Conservation (phyloP, 164 flowering plant genomes). For the Vitis riparia region DNA sequence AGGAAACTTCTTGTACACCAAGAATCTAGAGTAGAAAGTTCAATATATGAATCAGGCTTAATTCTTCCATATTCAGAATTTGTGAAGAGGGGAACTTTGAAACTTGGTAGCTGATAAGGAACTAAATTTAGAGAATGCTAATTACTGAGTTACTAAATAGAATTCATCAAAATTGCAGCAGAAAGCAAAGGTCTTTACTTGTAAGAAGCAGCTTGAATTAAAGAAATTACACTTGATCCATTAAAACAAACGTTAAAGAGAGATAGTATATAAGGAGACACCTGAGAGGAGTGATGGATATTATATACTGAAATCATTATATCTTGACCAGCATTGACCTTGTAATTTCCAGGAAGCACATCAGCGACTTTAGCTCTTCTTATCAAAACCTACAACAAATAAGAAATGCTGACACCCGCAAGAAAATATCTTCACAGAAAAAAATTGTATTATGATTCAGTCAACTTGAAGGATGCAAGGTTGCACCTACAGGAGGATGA, state of each 20-base stretch:
- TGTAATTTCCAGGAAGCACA: conserved; percentile 85
- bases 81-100: not conserved
- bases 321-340: conserved; percentile 89
- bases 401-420: not conserved
- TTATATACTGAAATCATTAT: conserved; percentile 96
- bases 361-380: conserved; percentile 84
- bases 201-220: not conserved
- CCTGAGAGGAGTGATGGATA: conserved; percentile 86
- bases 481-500: conserved; percentile 89
- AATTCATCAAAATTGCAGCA: not conserved
- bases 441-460: not conserved
- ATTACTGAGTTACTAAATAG: not conserved
- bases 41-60: not conserved
- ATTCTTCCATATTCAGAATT: not conserved
- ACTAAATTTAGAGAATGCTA: not conserved
- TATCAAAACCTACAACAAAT: conserved; percentile 59
- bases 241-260: not conserved
- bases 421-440: not conserved
- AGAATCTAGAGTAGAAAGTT: not conserved
- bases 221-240: not conserved
- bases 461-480: conserved; percentile 1
- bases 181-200: not conserved
- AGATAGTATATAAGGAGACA: conserved; percentile 20
- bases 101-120: not conserved
- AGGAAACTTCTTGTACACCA: not conserved